These are phyloP conservation scores for Paramyrothecium roridum DNA, from an alignment of 2,329 filamentous ascomycete genomes.

Conservation along the genomic window DNA sequence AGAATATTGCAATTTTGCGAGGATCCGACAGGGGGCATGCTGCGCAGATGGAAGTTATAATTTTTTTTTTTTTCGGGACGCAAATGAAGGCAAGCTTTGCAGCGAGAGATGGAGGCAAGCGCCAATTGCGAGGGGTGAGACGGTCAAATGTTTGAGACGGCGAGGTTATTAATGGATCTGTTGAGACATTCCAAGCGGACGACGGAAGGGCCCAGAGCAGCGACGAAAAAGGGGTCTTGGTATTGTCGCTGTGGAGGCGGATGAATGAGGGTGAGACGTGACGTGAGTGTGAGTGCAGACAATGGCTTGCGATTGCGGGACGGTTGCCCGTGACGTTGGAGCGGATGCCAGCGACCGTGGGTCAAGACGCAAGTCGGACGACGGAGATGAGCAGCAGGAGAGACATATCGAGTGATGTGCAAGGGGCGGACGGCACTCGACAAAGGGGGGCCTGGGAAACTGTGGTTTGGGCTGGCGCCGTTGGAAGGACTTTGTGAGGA, in stretches of 20 bases:
- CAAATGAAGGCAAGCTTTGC: not conserved
- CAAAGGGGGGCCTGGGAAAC: not conserved
- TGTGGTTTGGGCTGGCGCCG: not conserved
- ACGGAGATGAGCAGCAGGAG: not conserved
- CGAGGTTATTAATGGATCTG: not conserved
- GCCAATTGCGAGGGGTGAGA: not conserved
- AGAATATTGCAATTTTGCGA: conserved; percentile 14
- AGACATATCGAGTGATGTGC: not conserved
- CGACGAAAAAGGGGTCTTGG: not conserved
- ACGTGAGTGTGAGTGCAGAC: not conserved
- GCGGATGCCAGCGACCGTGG: not conserved
- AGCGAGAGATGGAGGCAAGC: not conserved
- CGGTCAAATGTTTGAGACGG: not conserved
- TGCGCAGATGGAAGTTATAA: conserved; percentile 12
- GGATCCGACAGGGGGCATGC: conserved; percentile 17
- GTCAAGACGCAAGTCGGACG: not conserved
- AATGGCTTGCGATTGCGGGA: not conserved
- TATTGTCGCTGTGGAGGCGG: not conserved
- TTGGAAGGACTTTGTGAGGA: not conserved
- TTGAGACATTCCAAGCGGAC: not conserved
- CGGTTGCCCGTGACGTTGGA: not conserved
- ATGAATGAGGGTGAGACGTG: not conserved
- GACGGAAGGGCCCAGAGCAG: not conserved
- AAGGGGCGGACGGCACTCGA: not conserved
- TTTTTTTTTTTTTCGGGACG: not conserved